Evolutionary conservation across 2,329 filamentous ascomycete species (phyloP).

Genomic region (Didymella sp.): DNA sequence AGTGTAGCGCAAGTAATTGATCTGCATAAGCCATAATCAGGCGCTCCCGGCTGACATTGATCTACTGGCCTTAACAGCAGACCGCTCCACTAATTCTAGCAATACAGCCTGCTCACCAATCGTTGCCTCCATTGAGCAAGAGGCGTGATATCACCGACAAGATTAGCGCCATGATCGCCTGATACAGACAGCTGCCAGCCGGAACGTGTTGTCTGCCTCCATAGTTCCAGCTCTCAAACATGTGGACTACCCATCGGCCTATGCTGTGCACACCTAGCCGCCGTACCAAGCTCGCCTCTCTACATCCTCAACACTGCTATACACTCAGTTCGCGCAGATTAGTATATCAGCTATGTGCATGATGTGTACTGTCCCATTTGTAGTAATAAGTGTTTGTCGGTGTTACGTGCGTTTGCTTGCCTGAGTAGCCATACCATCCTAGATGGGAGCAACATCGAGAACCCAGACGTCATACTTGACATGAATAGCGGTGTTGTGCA

Average conservation of each 20-base stretch:
- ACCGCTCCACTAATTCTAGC: background rate
- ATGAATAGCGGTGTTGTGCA: constrained; percentile 20
- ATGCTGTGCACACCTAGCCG: constrained; percentile 18
- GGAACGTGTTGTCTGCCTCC: constrained; percentile 8
- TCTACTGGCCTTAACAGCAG: too few relatives aligned
- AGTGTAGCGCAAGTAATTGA: too few relatives aligned
- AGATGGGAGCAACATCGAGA: constrained; percentile 15
- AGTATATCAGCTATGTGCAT: constrained; percentile 10
- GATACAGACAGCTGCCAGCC: constrained; percentile 2
- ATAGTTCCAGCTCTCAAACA: constrained; percentile 19
- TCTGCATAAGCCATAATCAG: too few relatives aligned
- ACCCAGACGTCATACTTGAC: constrained; percentile 16
- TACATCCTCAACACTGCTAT: constrained; percentile 20
- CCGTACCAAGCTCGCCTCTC: constrained; percentile 23
- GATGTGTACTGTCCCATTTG: constrained; percentile 14
- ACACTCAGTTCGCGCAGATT: constrained; percentile 16
- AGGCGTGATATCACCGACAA: constrained; percentile 3
- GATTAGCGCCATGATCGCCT: constrained; percentile 3
- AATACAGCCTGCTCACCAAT: background rate
- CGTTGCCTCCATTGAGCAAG: constrained; percentile 1
- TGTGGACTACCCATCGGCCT: constrained; percentile 20
- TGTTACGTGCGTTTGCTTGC: constrained; percentile 19
- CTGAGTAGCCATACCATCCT: constrained; percentile 19
- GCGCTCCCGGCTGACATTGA: too few relatives aligned
- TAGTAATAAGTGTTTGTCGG: constrained; percentile 19